Conservation (phyloP, 208 protist genomes). For the Leishmania gerbilli region DNA sequence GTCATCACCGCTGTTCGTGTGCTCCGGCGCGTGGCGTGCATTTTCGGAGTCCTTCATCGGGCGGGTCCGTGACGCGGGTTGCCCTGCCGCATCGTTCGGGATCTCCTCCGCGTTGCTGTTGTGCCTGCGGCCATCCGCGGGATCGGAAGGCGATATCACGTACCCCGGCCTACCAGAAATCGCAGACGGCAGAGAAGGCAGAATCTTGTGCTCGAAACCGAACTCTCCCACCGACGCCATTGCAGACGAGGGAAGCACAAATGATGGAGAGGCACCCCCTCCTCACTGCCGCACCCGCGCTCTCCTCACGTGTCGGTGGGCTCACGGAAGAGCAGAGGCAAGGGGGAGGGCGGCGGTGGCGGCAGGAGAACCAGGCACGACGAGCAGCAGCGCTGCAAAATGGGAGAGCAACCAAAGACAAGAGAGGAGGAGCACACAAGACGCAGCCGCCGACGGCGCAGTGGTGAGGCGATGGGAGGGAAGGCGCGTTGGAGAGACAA, state of each 20-base stretch:
- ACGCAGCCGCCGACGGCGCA: too few species aligned
- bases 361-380: neutral
- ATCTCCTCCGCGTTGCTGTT: neutral
- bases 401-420: neutral
- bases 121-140: neutral
- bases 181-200: neutral
- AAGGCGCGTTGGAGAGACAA: neutral
- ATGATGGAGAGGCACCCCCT: neutral
- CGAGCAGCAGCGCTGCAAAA: neutral
- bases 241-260: neutral
- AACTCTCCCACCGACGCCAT: neutral
- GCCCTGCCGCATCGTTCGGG: neutral
- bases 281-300: neutral
- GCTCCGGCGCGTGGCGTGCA: neutral
- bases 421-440: neutral
- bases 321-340: neutral
- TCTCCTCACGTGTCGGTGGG: neutral
- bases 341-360: too few species aligned
- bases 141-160: neutral
- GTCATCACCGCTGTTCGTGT: neutral
- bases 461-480: neutral
- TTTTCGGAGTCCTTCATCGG: neutral
- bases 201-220: neutral
- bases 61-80: too few species aligned
- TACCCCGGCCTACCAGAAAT: neutral